phyloP scores from a whole-genome alignment of 352 stramenopile species.

The Phytophthora nicotianae region DNA sequence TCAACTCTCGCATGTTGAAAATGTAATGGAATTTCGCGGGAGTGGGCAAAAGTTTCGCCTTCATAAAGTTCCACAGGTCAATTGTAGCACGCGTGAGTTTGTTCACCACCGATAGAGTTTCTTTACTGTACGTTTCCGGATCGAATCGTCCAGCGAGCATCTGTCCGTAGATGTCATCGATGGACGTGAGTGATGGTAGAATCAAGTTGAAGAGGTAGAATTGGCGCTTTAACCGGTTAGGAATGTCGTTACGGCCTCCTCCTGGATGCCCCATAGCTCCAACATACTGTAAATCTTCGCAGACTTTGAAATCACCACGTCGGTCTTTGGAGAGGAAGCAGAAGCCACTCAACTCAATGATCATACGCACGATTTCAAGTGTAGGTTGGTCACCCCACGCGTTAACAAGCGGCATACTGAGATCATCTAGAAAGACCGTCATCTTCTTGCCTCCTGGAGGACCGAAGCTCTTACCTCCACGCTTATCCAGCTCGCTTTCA shows the following conservation, averaged over 20 bases:
- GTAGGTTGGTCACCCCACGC: constrained; percentile 98
- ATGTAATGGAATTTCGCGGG: constrained; percentile 99
- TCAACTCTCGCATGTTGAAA: constrained; percentile 99
- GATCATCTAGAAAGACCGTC: constrained; percentile 99
- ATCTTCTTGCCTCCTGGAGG: constrained; percentile 98
- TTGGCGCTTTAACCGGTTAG: constrained; percentile 99
- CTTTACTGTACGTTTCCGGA: constrained; percentile 83
- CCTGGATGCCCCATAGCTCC: constrained; percentile 98
- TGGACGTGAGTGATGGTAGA: constrained; percentile 96
- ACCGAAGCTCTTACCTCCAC: constrained; percentile 97
- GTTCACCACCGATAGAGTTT: constrained; percentile 85
- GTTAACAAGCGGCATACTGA: constrained; percentile 98
- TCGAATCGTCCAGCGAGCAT: constrained; percentile 97
- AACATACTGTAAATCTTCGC: constrained; percentile 97
- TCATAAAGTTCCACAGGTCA: constrained; percentile 97
- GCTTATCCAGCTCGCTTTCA: constrained; percentile 98
- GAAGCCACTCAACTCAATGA: constrained; percentile 97
- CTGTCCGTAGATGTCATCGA: constrained; percentile 99
- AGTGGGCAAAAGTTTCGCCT: constrained; percentile 97
- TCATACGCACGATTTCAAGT: constrained; percentile 97
- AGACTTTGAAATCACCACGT: constrained; percentile 98
- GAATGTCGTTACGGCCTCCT: constrained; percentile 98
- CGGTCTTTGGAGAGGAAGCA: constrained; percentile 99
- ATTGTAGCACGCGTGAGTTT: constrained; percentile 97
- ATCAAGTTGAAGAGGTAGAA: constrained; percentile 99